Evolutionary conservation across 164 flowering plant genomes (phyloP), one percentile per base, ranked within the genome.

Genomic region (Chimonanthus praecox): DNA sequence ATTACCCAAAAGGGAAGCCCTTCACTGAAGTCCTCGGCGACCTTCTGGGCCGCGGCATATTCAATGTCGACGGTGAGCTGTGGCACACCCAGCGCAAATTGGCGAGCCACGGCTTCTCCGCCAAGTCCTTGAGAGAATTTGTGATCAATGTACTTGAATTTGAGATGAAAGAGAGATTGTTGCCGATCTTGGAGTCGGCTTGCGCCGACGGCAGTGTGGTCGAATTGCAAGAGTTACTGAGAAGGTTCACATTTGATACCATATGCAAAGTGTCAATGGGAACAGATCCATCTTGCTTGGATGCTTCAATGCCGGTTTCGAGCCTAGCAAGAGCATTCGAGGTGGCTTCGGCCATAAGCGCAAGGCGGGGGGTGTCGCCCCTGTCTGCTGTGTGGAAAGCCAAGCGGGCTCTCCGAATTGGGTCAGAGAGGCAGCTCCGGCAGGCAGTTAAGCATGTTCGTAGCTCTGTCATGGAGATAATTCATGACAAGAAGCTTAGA

Each of bases 1-100:
- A 90, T 75, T 90, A 68, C 72, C 95, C 97, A 11, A 92, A 92
- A 63, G 97, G 97, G 10, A 75, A 80, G 71, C 89, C 92, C 13
- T 86, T 92, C 75, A 87, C 88, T 1, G 91, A 87, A 3, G 70
- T 92, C 47, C 86, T 92, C 7, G 93, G 91, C 0, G 94, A 92
- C 74, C 80, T 92, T 48, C 88, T 92, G 6, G 97, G 97, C 4
- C 18, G 73, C 2, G 97, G 97, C 4, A 92, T 92, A 9, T 92
- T 92, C 75, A 92, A 89, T 68, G 86, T 80, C 21, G 97, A 92
- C 69, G 97, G 97, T 1, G 87, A 81, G 44, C 54, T 78, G 2
- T 92, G 97, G 97, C 65, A 75, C 79, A 44, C 71, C 0, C 93
- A 89, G 71, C 77, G 94, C n/a, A 92, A 89, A 80, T 33, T 88